Conservation (phyloP, 805 yeast species). For the Starmera dryadoides region DNA sequence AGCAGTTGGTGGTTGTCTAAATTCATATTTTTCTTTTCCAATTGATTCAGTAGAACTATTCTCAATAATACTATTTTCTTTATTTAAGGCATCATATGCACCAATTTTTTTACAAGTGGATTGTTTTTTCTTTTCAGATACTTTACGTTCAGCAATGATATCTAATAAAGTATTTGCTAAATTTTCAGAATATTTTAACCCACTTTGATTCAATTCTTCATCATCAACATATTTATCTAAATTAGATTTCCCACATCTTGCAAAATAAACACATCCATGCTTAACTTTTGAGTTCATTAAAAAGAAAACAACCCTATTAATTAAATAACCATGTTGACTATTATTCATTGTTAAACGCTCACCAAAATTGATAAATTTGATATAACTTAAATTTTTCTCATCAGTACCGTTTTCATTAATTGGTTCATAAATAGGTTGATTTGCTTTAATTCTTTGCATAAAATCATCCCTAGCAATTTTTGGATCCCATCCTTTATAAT, state of each 20-base stretch:
- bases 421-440: conserved; percentile 67
- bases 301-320: conserved; percentile 86
- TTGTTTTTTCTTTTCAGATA: conserved; percentile 21
- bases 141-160: conserved; percentile 22
- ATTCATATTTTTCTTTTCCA: conserved; percentile 11
- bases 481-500: conserved; percentile 71
- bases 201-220: conserved; percentile 74
- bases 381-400: conserved; percentile 56
- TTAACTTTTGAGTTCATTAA: conserved; percentile 86
- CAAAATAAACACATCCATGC: conserved; percentile 87
- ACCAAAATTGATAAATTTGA: conserved; percentile 88
- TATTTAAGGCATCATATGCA: neutral
- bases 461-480: conserved; percentile 73
- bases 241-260: conserved; percentile 58
- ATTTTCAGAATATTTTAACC: conserved; percentile 56
- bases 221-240: conserved; percentile 59
- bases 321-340: conserved; percentile 80
- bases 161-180: conserved; percentile 50
- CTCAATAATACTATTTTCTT: neutral
- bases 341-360: conserved; percentile 74
- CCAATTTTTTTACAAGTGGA: neutral
- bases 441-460: conserved; percentile 57
- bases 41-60: too few species aligned
- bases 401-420: conserved; percentile 36
- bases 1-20: conserved; percentile 33